These are phyloP conservation scores for Exophiala bonariae DNA, from an alignment of 2,329 filamentous ascomycete species.

Conservation along the genomic window DNA sequence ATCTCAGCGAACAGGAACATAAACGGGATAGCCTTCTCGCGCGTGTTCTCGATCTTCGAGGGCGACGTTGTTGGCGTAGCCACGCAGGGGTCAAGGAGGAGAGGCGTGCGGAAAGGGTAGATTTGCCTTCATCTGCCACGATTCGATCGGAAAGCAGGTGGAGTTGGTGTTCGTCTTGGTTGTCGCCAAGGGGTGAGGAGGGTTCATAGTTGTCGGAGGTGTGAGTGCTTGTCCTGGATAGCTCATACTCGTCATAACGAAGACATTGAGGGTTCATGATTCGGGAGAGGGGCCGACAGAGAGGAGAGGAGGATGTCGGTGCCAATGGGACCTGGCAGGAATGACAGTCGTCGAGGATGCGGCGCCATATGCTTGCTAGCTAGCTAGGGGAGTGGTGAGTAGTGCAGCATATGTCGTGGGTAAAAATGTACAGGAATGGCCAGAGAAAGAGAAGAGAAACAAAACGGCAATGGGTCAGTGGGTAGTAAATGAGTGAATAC, in stretches of 20 bases:
- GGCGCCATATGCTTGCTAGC: too few species aligned
- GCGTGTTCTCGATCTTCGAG: slow-evolving; percentile 8
- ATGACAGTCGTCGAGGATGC: too few species aligned
- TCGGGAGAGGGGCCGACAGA: not conserved
- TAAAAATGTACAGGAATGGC: too few species aligned
- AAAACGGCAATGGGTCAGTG: too few species aligned
- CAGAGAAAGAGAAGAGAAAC: too few species aligned
- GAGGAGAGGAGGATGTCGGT: too few species aligned
- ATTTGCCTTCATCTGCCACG: slow-evolving; percentile 6
- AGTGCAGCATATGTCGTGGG: too few species aligned
- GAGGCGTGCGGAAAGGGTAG: slow-evolving; percentile 7
- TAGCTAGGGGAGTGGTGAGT: too few species aligned
- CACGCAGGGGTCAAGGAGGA: slow-evolving; percentile 16
- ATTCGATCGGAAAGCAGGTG: slow-evolving; percentile 13
- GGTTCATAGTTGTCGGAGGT: slow-evolving; percentile 14
- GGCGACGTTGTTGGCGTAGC: slow-evolving; percentile 17
- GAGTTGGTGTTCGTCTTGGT: slow-evolving; percentile 16
- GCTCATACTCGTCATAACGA: slow-evolving; percentile 19
- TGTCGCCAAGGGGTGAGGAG: slow-evolving; percentile 4
- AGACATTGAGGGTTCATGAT: slow-evolving; percentile 15
- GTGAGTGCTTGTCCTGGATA: slow-evolving; percentile 17
- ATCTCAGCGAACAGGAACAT: slow-evolving; percentile 13
- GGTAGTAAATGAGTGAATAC: too few species aligned
- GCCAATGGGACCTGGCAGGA: too few species aligned
- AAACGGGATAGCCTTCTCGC: slow-evolving; percentile 10